Base-by-base conservation (phyloP, 2,329 filamentous ascomycete genomes). In the Drechmeria coniospora region DNA sequence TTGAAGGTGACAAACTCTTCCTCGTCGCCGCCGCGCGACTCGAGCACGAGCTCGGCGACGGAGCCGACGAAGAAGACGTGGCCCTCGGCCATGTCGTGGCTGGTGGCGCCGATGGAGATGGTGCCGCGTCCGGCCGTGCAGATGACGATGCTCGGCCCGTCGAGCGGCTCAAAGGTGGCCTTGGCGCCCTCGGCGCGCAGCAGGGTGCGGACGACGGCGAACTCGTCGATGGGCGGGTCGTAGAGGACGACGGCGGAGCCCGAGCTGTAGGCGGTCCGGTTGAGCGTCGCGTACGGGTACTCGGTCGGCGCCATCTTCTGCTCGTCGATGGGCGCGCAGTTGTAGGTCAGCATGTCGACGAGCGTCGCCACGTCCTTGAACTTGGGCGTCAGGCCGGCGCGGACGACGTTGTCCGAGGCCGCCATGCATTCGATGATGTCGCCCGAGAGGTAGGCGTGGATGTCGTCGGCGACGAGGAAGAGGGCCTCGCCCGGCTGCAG, bases 381-480 rank as follows among this genome's bases (percentile, higher is more conserved):
- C 52, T 98, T 98, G 31, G 90, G 90, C 0, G 90, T 98, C 55
- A 98, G 90, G 23, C 90, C 90, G 0, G 90, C 90, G 31, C 90
- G 83, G 28, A 98, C 86, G 20, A 98, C 90, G 40, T 98, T 98
- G 65, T 98, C 90, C n/a, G 82, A 92, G 7, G 83, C 79, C 0
- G 90, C 90, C 90, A 98, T 98, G 63, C 90, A 98, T 57, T 98
- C 90, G 50, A 98, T 84, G 41, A 98, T 93, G 47, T 98, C 87
- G 33, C 82, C 82, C 3, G 77, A 82, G 23, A 92, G 58, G 53
- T 98, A 98, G 26, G 90, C 90, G 51, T 98, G 90, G 43, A 95
- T 95, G 46, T 95, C 90, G 46, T 98, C 87, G 6, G 90, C 90
- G 44, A 83, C 82, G 20, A 98, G 66, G 58, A 95, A 98, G 63